Conservation (phyloP, 75 land plant species). For the Cupressus sempervirens region DNA sequence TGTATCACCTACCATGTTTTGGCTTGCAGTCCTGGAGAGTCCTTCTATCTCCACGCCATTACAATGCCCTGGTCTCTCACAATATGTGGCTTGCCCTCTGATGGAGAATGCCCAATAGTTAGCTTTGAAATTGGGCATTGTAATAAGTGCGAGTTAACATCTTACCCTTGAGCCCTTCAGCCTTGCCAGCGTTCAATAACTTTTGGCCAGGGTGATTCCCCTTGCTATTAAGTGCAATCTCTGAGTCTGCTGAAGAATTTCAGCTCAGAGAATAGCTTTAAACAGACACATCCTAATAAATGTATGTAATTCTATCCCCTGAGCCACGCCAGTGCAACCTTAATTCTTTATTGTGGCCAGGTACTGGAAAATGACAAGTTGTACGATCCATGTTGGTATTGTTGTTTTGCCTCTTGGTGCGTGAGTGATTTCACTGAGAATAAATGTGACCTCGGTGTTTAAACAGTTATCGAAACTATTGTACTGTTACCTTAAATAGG, state of each 20-base stretch:
- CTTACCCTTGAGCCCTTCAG: neutral
- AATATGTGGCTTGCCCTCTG: neutral
- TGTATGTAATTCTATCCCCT: neutral
- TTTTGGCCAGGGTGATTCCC: neutral
- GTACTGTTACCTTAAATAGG: neutral
- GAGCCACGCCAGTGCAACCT: neutral
- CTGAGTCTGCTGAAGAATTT: neutral
- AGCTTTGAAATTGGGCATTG: neutral
- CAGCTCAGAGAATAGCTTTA: neutral
- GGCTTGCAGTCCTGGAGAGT: too few species aligned
- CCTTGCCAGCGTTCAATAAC: neutral
- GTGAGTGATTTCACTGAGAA: too few species aligned
- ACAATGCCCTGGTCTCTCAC: neutral
- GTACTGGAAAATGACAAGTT: neutral
- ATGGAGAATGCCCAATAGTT: neutral
- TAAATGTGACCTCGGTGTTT: too few species aligned
- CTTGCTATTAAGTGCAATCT: neutral
- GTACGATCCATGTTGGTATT: neutral
- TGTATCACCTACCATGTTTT: neutral
- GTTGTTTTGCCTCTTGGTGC: too few species aligned
- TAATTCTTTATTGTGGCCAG: neutral
- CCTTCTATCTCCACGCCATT: neutral
- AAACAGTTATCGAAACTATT: too few species aligned
- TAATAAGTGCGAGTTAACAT: neutral
- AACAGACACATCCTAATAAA: neutral